A percentile compares a stretch with the other conserved stretches of the same genome.
These are phyloP conservation scores for Pichia sp. DNA, from an alignment of 1,139 yeast genomes.

Conservation along the genomic window DNA sequence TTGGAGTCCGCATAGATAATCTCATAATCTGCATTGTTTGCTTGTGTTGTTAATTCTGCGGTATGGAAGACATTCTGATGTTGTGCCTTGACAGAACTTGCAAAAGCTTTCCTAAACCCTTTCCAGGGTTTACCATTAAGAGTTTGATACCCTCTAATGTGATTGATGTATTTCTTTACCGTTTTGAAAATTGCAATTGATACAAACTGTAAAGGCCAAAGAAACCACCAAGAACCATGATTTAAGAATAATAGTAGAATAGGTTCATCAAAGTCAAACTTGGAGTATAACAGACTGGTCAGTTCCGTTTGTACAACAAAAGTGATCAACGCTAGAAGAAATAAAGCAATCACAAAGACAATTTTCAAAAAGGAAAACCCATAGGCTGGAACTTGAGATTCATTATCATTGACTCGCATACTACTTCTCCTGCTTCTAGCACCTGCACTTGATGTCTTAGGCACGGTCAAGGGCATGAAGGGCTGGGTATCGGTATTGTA, in stretches of 20 bases:
- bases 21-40: slow-evolving; percentile 19
- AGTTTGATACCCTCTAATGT: slow-evolving; percentile 28
- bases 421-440: not conserved
- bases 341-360: slow-evolving; percentile 48
- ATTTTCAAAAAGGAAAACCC: slow-evolving; percentile 34
- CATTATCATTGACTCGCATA: not conserved
- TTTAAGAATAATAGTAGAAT: slow-evolving; percentile 59
- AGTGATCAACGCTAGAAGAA: slow-evolving; percentile 51
- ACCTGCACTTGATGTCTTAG: not conserved
- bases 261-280: slow-evolving; percentile 59
- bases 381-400: slow-evolving; percentile 3
- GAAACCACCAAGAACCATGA: slow-evolving; percentile 71
- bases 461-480: not conserved
- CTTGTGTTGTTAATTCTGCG: slow-evolving; percentile 27
- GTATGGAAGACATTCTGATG: slow-evolving; percentile 29
- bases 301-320: slow-evolving; percentile 78
- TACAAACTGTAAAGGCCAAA: slow-evolving; percentile 71
- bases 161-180: slow-evolving; percentile 29
- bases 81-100: slow-evolving; percentile 37
- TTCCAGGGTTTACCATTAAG: slow-evolving; percentile 31
- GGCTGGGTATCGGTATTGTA: no score
- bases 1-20: slow-evolving; percentile 18
- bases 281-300: slow-evolving; percentile 61
- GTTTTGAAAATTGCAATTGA: slow-evolving; percentile 40
- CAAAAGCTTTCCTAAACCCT: slow-evolving; percentile 35